Evolutionary conservation across 1,284 basidiomycete genomes (phyloP).

Genomic region (Sporisorium iseilematis-ciliati): DNA sequence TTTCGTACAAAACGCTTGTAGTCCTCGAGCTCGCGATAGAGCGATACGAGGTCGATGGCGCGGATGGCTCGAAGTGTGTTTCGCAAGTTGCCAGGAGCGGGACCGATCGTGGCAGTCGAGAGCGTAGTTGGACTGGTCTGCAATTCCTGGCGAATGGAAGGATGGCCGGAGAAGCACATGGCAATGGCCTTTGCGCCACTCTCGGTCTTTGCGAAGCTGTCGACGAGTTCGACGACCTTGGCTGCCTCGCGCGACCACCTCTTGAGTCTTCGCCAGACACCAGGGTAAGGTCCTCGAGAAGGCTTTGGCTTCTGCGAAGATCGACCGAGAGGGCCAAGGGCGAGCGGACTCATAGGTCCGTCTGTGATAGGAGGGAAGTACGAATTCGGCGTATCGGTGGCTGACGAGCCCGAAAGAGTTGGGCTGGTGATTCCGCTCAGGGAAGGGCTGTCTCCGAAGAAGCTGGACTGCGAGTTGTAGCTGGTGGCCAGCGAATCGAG

Average conservation of each 20-base stretch:
- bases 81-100: slow-evolving; percentile 47
- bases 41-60: slow-evolving; percentile 59
- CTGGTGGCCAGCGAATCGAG: slow-evolving; percentile 68
- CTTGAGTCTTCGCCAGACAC: slow-evolving; percentile 68
- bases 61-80: slow-evolving; percentile 55
- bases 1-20: slow-evolving; percentile 62
- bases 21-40: slow-evolving; percentile 56
- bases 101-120: slow-evolving; percentile 34
- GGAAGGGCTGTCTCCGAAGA: slow-evolving; percentile 42
- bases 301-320: slow-evolving; percentile 16
- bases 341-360: slow-evolving; percentile 49
- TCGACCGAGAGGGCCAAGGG: slow-evolving; percentile 35
- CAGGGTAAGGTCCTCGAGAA: slow-evolving; percentile 61
- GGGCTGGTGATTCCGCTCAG: slow-evolving; percentile 39
- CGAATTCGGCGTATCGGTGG: slow-evolving; percentile 39
- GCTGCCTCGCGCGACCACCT: slow-evolving; percentile 67
- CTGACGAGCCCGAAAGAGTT: slow-evolving; percentile 24
- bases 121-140: slow-evolving; percentile 25
- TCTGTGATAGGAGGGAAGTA: slow-evolving; percentile 42
- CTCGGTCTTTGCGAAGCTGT: slow-evolving; percentile 53
- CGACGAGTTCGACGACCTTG: slow-evolving; percentile 65
- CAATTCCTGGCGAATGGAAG: slow-evolving; percentile 41
- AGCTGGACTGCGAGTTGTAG: slow-evolving; percentile 63
- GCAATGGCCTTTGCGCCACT: slow-evolving; percentile 56
- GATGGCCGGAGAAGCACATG: slow-evolving; percentile 48